Evolutionary conservation across 1,284 basidiomycete genomes (phyloP), one percentile per base, ranked within the genome.

Genomic region (Quambalaria eucalypti): DNA sequence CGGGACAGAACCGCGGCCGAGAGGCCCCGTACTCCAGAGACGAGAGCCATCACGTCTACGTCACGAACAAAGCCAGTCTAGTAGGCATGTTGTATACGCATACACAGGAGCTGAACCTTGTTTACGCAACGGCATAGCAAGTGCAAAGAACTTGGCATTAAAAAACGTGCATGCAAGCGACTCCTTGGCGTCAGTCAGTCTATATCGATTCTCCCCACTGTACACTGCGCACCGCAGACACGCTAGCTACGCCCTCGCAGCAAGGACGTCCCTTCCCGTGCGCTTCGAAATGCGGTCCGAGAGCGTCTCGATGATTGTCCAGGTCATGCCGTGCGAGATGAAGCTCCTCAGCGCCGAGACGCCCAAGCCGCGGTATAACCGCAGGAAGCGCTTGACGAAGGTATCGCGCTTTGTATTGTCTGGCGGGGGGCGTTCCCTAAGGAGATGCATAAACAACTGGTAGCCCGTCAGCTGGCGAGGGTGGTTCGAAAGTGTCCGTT

Each of bases 401-500:
- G 58, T 61, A 39, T 87, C 82, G 73, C 51, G 23, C 23, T 87
- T 85, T 36, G 10, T 40, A 33, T 10, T 28, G 51, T n/a, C 54
- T 29, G 51, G 81, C 6, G 87, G 84, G 72, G 90, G 85, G 14
- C 87, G 82, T 50, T 88, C 87, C 77, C 86, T 81, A 55, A 90
- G 80, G 46, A 93, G 81, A 28, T 87, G 83, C 61, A 79, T 78
- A 52, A 91, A 80, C 5, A 90, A 90, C 76, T 87, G 84, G 71
- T 79, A 80, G 16, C 85, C 80, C 39, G 66, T 64, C 52, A 84
- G 81, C 57, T 85, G 82, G 61, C 84, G 82, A 46, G 79, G 80
- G 61, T 85, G 82, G 44, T 86, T 86, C 3, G 88, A 86, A 31
- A 95, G 79, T 12, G 88, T 85, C 52, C 90, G 84, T 69, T 91